Base-by-base conservation (phyloP, 2,329 filamentous ascomycete genomes). In the Pseudohalonectria lignicola region DNA sequence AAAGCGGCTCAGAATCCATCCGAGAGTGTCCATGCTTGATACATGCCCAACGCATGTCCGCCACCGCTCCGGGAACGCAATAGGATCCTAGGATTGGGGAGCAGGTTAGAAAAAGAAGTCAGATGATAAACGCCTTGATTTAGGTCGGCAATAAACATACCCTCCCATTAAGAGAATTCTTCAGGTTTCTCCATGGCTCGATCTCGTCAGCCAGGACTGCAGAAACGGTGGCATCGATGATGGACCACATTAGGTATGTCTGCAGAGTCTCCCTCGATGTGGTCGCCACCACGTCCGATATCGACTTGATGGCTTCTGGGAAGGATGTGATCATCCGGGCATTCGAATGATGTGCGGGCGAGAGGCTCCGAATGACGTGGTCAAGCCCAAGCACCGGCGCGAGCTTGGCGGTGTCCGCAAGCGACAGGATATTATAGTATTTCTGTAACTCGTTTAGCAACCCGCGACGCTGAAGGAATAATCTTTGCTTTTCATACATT, bases 1-100 rank as follows among this genome's bases (percentile, higher is more conserved):
- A 51, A 76, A 74, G 15, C 69, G 65, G 48, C 71, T 74, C 26
- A 76, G 49, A 37, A 74, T 74, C 72, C 72, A 78, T 12, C 66
- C 66, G 16, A 76, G 53, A 26, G 62, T 63, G n/a, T 16, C n/a
- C 11, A 31, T 39, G 25, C 55, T 49, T 40, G 76, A 69, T 6
- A 74, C 61, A 16, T 60, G 57, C 4, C 49, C 51, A 30, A 77
- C 66, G 47, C 73, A 77, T 26, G 63, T 73, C 41, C 71, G 63
- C 73, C 73, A 77, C 34, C 72, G 59, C 41, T 76, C 73, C 32
- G 67, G 60, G 10, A 59, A 60, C 3, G 71, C 68, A 42, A 73
- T 61, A 3, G 71, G 66, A 41, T 74, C 33, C 39, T 40, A n/a
- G 25, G n/a, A n/a, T n/a, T n/a, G n/a, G n/a, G n/a, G n/a, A n/a